Base-by-base conservation (phyloP, 495 filamentous ascomycete species). In the Baudoinia panamericana region DNA sequence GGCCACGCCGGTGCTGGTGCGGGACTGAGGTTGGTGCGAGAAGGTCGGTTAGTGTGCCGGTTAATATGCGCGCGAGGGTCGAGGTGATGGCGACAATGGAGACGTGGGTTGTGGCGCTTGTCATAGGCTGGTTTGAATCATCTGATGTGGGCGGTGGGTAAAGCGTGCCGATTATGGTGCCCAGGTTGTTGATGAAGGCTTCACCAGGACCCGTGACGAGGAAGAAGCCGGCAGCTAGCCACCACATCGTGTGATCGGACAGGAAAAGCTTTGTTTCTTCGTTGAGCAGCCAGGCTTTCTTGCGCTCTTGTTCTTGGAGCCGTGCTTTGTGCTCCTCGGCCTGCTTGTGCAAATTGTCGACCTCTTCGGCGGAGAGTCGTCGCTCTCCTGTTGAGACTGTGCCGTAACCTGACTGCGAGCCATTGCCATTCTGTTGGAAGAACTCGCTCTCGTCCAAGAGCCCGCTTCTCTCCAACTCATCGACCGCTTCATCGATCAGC, bases 111-210 rank as follows among this genome's bases (percentile, higher is more conserved):
- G 87, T 84, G 2, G 86, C 72, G 15, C 66, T 65, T 24, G 75
- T 78, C 16, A 68, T 56, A 6, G 63, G 55, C 3, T 20, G 21
- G 5, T 49, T 51, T 6, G 53, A 32, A 19, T 57, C 50, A n/a
- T 63, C 44, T 2, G 25, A 13, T 24, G 68, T 64, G 8, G 65
- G 58, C 9, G 75, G 71, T 0, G 83, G 77, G 39, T 78, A 82
- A 8, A 96, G 65, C 1, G 90, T 86, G 44, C 80, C 78, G 52
- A 94, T 84, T 42, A 97, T 78, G 16, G 88, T 93, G 30, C 90
- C 90, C 32, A 97, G 60, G 50, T 97, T 97, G 63, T 96, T 97
- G 53, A 95, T 85, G 60, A 94, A 97, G 7, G 86, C 79, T 65
- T 97, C 90, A 15, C 88, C 87, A 0, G 90, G 87, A 3, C 90